These are phyloP conservation scores for Nepenthes gracilis DNA, from an alignment of 148 eudicot species.

Conservation along the genomic window DNA sequence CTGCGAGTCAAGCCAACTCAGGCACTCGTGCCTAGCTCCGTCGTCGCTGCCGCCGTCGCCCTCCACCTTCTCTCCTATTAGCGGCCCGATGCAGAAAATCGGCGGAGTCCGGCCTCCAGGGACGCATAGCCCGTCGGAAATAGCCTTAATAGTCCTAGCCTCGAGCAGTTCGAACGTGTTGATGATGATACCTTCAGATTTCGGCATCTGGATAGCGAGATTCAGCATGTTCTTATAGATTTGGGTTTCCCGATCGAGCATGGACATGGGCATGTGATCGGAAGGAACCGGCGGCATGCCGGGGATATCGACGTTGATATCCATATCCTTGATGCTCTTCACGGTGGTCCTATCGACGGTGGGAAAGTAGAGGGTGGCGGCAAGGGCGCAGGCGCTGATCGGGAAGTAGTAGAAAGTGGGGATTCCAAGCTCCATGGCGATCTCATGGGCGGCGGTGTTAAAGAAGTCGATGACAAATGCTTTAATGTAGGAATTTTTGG, in stretches of 20 bases:
- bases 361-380: constrained; percentile 5
- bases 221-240: constrained; percentile 4
- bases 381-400: constrained; percentile 1
- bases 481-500: neutral
- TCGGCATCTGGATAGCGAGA: neutral
- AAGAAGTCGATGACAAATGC: constrained; percentile 3
- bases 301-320: neutral
- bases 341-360: neutral
- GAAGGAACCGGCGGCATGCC: neutral
- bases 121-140: constrained; percentile 13
- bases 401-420: constrained; percentile 2
- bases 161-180: constrained; percentile 20
- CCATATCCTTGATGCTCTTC: neutral
- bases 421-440: neutral
- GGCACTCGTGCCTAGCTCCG: constrained; percentile 4
- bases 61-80: neutral
- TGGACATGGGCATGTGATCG: constrained; percentile 1
- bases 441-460: neutral
- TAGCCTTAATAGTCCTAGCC: constrained; percentile 7
- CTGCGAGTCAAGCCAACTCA: constrained; percentile 25
- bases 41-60: neutral
- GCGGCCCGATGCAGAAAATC: constrained; percentile 17
- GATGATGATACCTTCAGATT: constrained; percentile 12
- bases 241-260: constrained; percentile 2
- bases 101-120: constrained; percentile 15